Evolutionary conservation across 2,329 filamentous ascomycete genomes (phyloP).

Genomic region (Xylaria hypoxylon): DNA sequence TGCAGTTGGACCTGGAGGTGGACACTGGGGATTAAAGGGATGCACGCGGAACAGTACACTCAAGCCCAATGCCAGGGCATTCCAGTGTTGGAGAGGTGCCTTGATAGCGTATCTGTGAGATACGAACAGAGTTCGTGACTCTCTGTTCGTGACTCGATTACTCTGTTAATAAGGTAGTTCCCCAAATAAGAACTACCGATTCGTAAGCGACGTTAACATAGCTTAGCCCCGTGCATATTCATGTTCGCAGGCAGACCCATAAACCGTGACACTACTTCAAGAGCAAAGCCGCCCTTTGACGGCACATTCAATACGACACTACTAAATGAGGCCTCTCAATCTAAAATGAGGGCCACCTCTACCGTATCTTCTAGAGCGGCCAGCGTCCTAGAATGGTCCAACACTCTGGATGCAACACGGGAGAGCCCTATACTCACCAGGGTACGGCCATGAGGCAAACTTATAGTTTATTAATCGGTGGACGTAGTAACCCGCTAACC

Average conservation of each 20-base stretch:
- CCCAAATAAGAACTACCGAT: constrained; percentile 20
- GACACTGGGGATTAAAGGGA: constrained; percentile 68
- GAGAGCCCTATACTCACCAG: neutral
- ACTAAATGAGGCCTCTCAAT: neutral
- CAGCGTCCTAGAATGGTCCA: neutral
- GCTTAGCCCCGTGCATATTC: constrained; percentile 16
- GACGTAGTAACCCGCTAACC: no score
- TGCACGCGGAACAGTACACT: neutral
- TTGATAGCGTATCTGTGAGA: neutral
- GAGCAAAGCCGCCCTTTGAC: neutral
- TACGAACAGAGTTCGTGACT: neutral
- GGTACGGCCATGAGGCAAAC: no score
- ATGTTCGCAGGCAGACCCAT: neutral
- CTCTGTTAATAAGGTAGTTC: constrained; percentile 33
- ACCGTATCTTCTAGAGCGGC: neutral
- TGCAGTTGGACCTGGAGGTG: constrained; percentile 73
- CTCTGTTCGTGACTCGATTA: neutral
- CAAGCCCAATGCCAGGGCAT: neutral
- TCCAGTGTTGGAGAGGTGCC: neutral
- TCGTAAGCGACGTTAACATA: constrained; percentile 28
- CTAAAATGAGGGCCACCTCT: neutral
- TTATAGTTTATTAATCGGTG: no score
- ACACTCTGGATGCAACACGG: no score
- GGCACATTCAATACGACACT: no score
- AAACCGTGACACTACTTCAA: constrained; percentile 11